A percentile compares a stretch with the other conserved stretches of the same genome.
phyloP scores from a whole-genome alignment of 306 rosid genomes.

The Glycine latifolia region DNA sequence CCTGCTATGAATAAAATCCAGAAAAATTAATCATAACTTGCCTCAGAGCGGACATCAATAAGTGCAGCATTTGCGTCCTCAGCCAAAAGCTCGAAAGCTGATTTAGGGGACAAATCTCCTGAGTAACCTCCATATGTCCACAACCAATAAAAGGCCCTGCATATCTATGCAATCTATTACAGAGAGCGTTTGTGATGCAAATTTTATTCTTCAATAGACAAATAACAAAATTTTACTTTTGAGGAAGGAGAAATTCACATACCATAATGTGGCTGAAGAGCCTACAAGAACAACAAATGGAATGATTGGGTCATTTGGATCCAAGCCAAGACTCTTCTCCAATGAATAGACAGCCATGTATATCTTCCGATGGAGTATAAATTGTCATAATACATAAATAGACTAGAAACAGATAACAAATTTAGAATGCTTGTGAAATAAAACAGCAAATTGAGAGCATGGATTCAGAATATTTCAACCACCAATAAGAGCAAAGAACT shows the following conservation, averaged over 20 bases:
- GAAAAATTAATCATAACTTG: constrained; percentile 59
- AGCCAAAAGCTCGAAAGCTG: constrained; percentile 74
- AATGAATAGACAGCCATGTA: constrained; percentile 66
- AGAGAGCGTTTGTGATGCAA: constrained; percentile 51
- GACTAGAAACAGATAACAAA: constrained; percentile 21
- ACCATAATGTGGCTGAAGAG: constrained; percentile 89
- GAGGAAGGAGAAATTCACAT: constrained; percentile 56
- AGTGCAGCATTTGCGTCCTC: constrained; percentile 75
- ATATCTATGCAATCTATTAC: constrained; percentile 77
- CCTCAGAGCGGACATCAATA: constrained; percentile 89
- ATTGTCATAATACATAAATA: constrained; percentile 15
- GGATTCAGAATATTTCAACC: constrained; percentile 3
- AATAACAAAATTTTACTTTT: constrained; percentile 40
- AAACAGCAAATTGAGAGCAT: constrained; percentile 20
- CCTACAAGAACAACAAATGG: constrained; percentile 75
- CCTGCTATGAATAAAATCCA: constrained; percentile 46
- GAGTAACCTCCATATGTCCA: constrained; percentile 85
- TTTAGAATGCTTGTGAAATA: constrained; percentile 20
- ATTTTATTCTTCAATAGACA: constrained; percentile 38
- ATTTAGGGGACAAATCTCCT: constrained; percentile 87
- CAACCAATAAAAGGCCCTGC: constrained; percentile 88
- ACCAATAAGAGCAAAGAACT: constrained; percentile 37
- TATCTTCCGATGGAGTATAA: constrained; percentile 59
- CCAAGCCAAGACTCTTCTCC: constrained; percentile 85
- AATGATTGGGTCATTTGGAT: constrained; percentile 92